Evolutionary conservation across 225 moss, liverwort and hornwort genomes (phyloP).

Genomic region (Sphagnum contortum): DNA sequence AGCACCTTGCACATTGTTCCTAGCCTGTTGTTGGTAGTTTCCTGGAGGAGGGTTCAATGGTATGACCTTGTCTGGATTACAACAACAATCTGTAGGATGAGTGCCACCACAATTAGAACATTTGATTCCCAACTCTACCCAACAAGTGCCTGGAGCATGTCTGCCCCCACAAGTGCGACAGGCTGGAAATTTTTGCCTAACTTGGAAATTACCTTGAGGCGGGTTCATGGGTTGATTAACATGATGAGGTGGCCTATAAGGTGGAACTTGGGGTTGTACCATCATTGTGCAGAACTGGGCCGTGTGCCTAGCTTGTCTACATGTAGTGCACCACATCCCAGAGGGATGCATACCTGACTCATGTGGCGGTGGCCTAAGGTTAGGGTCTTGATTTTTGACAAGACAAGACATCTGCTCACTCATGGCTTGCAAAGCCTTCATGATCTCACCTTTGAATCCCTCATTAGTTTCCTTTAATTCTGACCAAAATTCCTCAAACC

Average conservation of each 20-base stretch:
- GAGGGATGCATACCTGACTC: constrained; percentile 2
- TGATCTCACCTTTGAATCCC: no score
- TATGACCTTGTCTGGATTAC: not conserved
- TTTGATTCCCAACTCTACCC: not conserved
- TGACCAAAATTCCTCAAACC: no score
- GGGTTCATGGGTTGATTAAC: not conserved
- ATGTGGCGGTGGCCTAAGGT: not conserved
- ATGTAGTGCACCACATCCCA: constrained; percentile 6
- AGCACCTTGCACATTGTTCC: not conserved
- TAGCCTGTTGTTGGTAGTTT: not conserved
- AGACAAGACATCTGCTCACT: no score
- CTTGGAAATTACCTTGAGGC: not conserved
- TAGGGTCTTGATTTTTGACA: no score
- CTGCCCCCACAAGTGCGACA: not conserved
- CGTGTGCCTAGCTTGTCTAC: constrained; percentile 3
- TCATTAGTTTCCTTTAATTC: no score
- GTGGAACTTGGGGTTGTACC: not conserved
- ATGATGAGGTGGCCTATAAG: not conserved
- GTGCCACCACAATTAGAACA: not conserved
- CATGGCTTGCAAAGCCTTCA: no score
- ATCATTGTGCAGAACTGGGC: constrained; percentile 2
- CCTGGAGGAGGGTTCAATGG: not conserved
- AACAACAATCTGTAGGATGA: not conserved
- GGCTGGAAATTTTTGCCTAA: no score
- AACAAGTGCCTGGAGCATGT: constrained; percentile 3